Conservation (phyloP, 1,284 basidiomycete genomes). For the Ustilago nuda region DNA sequence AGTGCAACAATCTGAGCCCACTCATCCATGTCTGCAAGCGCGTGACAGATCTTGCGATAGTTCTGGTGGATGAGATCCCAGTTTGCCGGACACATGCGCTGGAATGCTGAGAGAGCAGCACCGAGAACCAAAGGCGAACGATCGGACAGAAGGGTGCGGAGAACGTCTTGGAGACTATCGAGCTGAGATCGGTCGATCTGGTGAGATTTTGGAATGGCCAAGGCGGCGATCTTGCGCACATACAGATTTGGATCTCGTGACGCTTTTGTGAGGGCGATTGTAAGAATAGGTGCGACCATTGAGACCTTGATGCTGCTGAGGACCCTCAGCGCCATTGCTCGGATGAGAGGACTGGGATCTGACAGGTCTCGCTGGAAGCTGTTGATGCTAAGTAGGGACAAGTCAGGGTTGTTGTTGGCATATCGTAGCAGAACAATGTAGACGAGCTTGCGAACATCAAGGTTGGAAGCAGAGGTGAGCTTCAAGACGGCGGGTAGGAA, state of each 20-base stretch:
- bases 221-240: conserved; percentile 89
- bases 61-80: conserved; percentile 85
- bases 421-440: conserved; percentile 97
- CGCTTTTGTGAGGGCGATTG: conserved; percentile 89
- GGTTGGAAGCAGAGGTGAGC: conserved; percentile 70
- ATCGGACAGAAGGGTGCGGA: conserved; percentile 82
- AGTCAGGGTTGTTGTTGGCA: conserved; percentile 80
- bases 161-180: conserved; percentile 79
- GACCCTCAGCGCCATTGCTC: conserved; percentile 93
- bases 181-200: conserved; percentile 78
- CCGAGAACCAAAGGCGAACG: conserved; percentile 89
- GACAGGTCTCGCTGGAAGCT: conserved; percentile 97
- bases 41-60: conserved; percentile 84
- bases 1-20: conserved; percentile 91
- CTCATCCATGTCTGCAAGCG: conserved; percentile 90
- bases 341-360: conserved; percentile 85
- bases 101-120: conserved; percentile 83
- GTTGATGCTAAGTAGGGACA: conserved; percentile 95
- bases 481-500: conserved; percentile 72
- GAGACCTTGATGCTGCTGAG: conserved; percentile 89
- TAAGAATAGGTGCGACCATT: conserved; percentile 86
- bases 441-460: conserved; percentile 95
- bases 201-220: conserved; percentile 81
- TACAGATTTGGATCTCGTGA: conserved; percentile 90
- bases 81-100: conserved; percentile 43